Conservation (phyloP, 305 asterid genomes). For the Fraxinus platypoda region DNA sequence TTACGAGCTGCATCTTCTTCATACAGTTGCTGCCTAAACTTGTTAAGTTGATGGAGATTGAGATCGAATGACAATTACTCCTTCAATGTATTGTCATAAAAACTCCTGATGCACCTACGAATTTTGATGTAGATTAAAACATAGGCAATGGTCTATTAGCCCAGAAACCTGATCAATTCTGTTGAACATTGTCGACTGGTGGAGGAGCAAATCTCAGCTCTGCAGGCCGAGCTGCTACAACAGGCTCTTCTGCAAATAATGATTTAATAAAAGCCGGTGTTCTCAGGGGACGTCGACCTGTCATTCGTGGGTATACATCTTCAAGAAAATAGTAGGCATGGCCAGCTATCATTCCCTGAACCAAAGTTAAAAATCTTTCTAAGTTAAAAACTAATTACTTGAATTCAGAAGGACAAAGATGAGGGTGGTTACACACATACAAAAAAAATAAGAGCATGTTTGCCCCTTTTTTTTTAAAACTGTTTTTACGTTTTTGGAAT, state of each 20-base stretch:
- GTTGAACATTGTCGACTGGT: slow-evolving; percentile 36
- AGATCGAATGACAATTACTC: neutral
- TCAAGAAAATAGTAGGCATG: slow-evolving; percentile 59
- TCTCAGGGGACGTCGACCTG: slow-evolving; percentile 47
- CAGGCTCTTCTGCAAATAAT: slow-evolving; percentile 51
- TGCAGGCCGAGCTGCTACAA: slow-evolving; percentile 44
- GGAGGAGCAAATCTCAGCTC: slow-evolving; percentile 58
- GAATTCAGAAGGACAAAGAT: neutral
- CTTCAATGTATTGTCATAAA: neutral
- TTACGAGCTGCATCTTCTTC: neutral
- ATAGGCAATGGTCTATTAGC: neutral
- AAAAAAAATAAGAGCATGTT: too few relatives aligned
- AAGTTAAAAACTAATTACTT: neutral
- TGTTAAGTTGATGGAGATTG: neutral
- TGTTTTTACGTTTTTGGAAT: too few relatives aligned
- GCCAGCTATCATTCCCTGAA: slow-evolving; percentile 60
- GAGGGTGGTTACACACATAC: neutral
- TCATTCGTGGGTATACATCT: slow-evolving; percentile 52
- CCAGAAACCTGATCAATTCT: slow-evolving; percentile 15
- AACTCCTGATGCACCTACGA: slow-evolving; percentile 17
- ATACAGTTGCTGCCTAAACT: neutral
- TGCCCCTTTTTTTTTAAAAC: too few relatives aligned
- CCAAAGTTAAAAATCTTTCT: neutral
- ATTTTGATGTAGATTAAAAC: slow-evolving; percentile 14
- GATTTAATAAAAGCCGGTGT: slow-evolving; percentile 44